Evolutionary conservation across 345 rosid species (phyloP), one percentile per base, ranked within the genome.

Genomic region (Populus davidiana): DNA sequence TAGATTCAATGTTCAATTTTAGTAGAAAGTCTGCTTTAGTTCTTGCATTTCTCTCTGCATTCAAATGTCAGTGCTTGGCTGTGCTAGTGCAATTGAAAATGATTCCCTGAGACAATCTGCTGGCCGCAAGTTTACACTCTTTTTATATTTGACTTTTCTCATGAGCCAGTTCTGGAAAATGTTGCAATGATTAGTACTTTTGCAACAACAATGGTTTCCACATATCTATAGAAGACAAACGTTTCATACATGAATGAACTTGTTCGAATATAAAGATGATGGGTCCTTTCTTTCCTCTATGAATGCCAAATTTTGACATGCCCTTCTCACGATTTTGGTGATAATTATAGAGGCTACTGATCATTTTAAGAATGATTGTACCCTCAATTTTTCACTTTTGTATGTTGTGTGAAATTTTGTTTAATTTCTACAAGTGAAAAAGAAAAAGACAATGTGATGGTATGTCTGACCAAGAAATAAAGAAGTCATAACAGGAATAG

Each of bases 11-110:
- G 12, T 18, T 67, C 44, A 44, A 62, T 73, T 59, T n/a, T 16
- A 27, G 16, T 68, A 35, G n/a, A 52, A 75, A 23, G 74, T 27
- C 69, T 59, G 25, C 36, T 67, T 49, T 43, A 18, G 49, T 73
- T 64, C 59, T 77, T 49, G 33, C 23, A 4, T 20, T 29, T 23
- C 2, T 36, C 59, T 18, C 2, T 23, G 23, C 70, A 38, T 71
- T 74, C 35, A 17, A 69, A n/a, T 43, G 47, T 66, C 39, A 3
- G 27, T 76, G 31, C 52, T 63, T 36, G 41, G 54, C 67, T 29
- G 14, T 74, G 50, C 36, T 43, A 38, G 29, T 69, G 64, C 67
- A n/a, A 67, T 65, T 54, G 49, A 76, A 68, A 52, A 14, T 75
- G 67, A 31, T 25, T 67, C 49, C 62, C 50, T 4, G 18, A 12